These are phyloP conservation scores for Fusarium setosum DNA, from an alignment of 2,329 filamentous ascomycete genomes.

Conservation along the genomic window DNA sequence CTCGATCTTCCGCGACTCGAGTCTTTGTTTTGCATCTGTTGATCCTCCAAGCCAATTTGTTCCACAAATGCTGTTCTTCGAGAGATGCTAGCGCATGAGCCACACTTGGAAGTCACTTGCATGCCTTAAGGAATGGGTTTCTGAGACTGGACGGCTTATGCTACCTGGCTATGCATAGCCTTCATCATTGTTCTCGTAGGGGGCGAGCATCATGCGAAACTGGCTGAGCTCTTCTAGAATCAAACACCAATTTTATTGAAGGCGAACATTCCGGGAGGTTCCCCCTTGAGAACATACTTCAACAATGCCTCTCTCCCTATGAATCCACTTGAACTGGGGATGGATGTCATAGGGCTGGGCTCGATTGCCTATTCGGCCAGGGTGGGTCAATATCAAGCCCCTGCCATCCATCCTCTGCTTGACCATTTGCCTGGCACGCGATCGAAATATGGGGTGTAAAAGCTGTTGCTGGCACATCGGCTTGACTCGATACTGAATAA, in stretches of 20 bases:
- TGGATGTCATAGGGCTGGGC: slow-evolving; percentile 4
- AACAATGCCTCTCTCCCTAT: neutral
- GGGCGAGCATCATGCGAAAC: neutral
- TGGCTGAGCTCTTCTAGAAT: neutral
- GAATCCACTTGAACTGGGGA: neutral
- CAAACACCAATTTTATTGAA: neutral
- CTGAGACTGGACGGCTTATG: neutral
- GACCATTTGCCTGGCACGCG: no score
- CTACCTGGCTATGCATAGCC: neutral
- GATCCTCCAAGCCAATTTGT: neutral
- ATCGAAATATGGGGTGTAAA: no score
- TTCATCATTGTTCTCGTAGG: no score
- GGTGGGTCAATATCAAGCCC: no score
- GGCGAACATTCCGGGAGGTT: neutral
- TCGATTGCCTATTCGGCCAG: neutral
- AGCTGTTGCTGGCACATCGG: no score
- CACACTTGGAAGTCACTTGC: neutral
- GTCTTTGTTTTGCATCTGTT: neutral
- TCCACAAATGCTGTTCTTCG: no score
- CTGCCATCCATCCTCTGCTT: no score
- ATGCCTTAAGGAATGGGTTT: neutral
- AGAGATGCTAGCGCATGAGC: no score
- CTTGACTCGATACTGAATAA: no score
- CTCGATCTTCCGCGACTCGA: neutral
- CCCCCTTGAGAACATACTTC: no score